These are phyloP conservation scores for Candida dubliniensis DNA, from an alignment of 1,139 yeast species.

Conservation along the genomic window DNA sequence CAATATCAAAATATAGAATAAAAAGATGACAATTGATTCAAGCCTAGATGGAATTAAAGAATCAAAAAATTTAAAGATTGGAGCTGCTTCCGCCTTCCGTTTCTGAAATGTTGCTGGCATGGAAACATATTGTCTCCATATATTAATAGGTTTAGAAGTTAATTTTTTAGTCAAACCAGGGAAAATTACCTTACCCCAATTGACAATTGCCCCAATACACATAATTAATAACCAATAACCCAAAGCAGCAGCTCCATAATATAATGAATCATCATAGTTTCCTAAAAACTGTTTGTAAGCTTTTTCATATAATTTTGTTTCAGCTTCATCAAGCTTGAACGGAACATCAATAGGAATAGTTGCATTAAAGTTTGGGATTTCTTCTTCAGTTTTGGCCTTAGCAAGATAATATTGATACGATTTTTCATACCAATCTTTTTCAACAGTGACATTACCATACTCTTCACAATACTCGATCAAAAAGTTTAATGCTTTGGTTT, in stretches of 20 bases:
- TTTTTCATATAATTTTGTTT: constrained; percentile 15
- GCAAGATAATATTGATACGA: constrained; percentile 20
- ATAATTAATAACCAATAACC: constrained; percentile 52
- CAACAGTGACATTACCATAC: constrained; percentile 14
- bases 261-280: constrained; percentile 40
- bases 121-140: constrained; percentile 29
- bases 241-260: constrained; percentile 47
- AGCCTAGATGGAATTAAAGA: constrained; percentile 30
- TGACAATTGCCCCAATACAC: constrained; percentile 37
- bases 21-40: constrained; percentile 20
- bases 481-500: not conserved
- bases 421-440: constrained; percentile 17
- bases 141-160: constrained; percentile 25
- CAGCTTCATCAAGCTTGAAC: constrained; percentile 18
- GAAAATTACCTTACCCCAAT: constrained; percentile 37
- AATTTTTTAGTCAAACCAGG: constrained; percentile 25
- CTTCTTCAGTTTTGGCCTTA: constrained; percentile 19
- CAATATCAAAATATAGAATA: constrained; percentile 45
- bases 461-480: constrained; percentile 6
- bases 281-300: constrained; percentile 32
- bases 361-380: constrained; percentile 24
- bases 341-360: constrained; percentile 24
- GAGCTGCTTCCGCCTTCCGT: constrained; percentile 25
- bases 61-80: constrained; percentile 21
- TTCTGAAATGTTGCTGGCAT: constrained; percentile 31